phyloP scores from a whole-genome alignment of 208 protist species.

The Trypanosoma theileri region DNA sequence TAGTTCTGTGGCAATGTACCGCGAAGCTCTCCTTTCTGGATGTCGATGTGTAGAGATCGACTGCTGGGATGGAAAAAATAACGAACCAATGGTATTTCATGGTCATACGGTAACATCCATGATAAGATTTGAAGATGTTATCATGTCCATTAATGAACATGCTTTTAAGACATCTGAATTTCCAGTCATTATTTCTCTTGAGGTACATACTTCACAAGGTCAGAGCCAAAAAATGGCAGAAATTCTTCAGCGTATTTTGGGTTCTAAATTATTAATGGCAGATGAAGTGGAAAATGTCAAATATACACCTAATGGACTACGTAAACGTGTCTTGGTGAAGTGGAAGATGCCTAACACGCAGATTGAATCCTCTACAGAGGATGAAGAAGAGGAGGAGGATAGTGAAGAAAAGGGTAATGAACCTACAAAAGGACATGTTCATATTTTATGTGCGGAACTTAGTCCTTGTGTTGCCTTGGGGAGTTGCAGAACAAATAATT shows the following conservation, averaged over 20 bases:
- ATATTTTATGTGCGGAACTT: conserved; percentile 31
- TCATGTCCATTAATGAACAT: conserved; percentile 59
- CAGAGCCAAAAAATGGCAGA: conserved; percentile 81
- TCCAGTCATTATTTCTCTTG: conserved; percentile 81
- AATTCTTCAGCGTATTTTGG: conserved; percentile 56
- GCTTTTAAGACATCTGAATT: conserved; percentile 66
- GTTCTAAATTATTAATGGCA: conserved; percentile 49
- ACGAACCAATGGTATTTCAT: conserved; percentile 82
- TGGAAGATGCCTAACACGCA: conserved; percentile 43
- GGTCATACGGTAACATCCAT: conserved; percentile 77
- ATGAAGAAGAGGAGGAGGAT: conserved; percentile 37
- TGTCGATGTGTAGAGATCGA: conserved; percentile 86
- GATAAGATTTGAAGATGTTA: conserved; percentile 61
- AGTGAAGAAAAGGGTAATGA: conserved; percentile 25
- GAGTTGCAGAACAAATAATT: conserved; percentile 47
- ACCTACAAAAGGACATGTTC: neutral
- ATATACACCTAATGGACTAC: conserved; percentile 58
- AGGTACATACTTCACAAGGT: conserved; percentile 60
- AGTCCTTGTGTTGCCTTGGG: conserved; percentile 44
- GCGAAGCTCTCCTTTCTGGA: conserved; percentile 62
- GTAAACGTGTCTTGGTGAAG: conserved; percentile 68
- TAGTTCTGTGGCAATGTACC: conserved; percentile 61
- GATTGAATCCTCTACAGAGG: conserved; percentile 32
- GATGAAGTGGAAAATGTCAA: conserved; percentile 35
- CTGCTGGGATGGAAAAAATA: conserved; percentile 73